These are phyloP conservation scores for Aspergillus brunneoviolaceus DNA, from an alignment of 2,329 filamentous ascomycete species.

Conservation along the genomic window DNA sequence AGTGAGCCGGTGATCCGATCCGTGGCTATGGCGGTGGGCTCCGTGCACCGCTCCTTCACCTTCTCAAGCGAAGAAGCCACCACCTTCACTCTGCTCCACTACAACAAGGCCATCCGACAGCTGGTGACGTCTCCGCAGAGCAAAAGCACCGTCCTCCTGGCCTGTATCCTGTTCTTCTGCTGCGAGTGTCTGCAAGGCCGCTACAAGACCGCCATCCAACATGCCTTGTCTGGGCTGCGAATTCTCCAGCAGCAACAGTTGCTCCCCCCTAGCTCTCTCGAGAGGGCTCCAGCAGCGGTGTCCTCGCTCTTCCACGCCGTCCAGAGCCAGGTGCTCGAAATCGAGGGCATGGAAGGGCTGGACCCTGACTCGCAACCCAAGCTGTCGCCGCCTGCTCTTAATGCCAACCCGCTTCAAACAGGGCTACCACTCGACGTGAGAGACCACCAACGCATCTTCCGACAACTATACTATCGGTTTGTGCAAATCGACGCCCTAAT, in stretches of 20 bases:
- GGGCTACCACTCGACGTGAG: neutral
- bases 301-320: neutral
- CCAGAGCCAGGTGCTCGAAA: neutral
- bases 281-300: neutral
- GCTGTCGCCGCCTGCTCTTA: too few relatives aligned
- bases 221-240: neutral
- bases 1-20: conserved; percentile 1
- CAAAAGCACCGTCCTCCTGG: neutral
- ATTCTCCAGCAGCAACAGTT: neutral
- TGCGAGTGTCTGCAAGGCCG: conserved; percentile 1
- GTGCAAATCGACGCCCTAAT: neutral
- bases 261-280: neutral
- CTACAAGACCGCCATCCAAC: neutral
- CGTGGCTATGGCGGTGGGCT: conserved; percentile 5
- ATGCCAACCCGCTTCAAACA: too few relatives aligned
- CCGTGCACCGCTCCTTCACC: neutral
- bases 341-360: neutral
- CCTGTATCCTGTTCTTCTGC: conserved; percentile 1
- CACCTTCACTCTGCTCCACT: conserved; percentile 1
- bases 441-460: neutral
- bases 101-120: conserved; percentile 3
- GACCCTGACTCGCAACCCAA: neutral
- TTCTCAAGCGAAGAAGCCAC: neutral
- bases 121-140: neutral
- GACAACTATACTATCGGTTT: neutral